Evolutionary conservation across 2,329 filamentous ascomycete genomes (phyloP), one percentile per base, ranked within the genome.

Genomic region (Taxawa tesnikishii): DNA sequence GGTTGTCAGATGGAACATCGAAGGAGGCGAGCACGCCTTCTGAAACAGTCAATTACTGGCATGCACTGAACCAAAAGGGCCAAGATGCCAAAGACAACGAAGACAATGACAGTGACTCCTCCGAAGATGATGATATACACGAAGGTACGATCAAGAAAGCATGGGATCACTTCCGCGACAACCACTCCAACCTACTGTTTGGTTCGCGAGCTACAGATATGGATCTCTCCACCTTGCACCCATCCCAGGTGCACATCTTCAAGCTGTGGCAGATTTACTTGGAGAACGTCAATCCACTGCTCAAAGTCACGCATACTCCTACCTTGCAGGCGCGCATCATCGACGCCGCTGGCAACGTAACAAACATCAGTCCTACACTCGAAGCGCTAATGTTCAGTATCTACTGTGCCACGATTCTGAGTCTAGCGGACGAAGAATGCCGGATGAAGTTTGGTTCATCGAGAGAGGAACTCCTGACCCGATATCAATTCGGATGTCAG

Each of bases 241-340:
- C 82, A 0, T 61, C 72, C 4, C 68, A 75, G 0, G 65, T 72
- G 9, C 73, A 82, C 19, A 70, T 81, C 15, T 75, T 82, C 45
- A 67, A 68, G 31, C 63, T 88, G 4, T 88, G 82, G 82, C 77
- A 84, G 49, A 62, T 73, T 6, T 85, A 78, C 42, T 58, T 84
- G 5, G 74, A 83, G 29, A 75, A 82, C 38, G 74, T 87, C 34
- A 80, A 87, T 44, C 80, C 81, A 0, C 51, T 84, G 28, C 72
- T 74, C 42, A 87, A 85, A 49, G 47, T 75, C 28, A 73, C 83
- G 15, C 82, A 88, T 48, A 68, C 78, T 2, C 80, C 81, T 0
- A 75, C 75, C 0, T 53, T 83, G 4, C 75, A 84, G 45, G 67
- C 69, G 2, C 67, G 70, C 28, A 60, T 85, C 6, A 65, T 79